Percentiles rank a stretch among this genome's conserved stretches.
Conservation (phyloP, 2,329 filamentous ascomycete species). For the Elsinoe ampelina region DNA sequence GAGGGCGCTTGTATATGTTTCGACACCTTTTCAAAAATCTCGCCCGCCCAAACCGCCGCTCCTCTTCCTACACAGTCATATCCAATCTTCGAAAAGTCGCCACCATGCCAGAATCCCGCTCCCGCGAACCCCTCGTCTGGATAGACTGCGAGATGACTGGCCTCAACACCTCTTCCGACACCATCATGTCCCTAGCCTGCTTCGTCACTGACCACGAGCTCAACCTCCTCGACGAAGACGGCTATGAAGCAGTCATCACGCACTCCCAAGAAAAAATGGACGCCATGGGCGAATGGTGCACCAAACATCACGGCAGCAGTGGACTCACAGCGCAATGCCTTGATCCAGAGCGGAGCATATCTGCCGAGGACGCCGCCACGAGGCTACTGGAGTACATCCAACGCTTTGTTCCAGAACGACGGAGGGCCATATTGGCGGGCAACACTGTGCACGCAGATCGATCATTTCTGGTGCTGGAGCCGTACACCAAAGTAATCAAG, state of each 20-base stretch:
- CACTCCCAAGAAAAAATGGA: constrained; percentile 61
- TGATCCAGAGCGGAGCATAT: constrained; percentile 59
- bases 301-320: constrained; percentile 64
- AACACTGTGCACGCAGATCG: constrained; percentile 90
- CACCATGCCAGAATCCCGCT: constrained; percentile 38
- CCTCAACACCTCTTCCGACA: constrained; percentile 65
- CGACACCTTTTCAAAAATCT: neutral
- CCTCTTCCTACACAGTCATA: constrained; percentile 3
- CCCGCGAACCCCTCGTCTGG: constrained; percentile 66
- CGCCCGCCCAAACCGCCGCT: neutral
- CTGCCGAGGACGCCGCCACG: constrained; percentile 60
- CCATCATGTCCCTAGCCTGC: constrained; percentile 86
- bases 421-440: constrained; percentile 68
- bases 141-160: constrained; percentile 95
- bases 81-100: neutral
- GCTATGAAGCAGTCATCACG: constrained; percentile 74
- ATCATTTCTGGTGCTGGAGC: constrained; percentile 64
- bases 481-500: constrained; percentile 63
- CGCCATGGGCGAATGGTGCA: constrained; percentile 85
- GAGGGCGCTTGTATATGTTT: neutral
- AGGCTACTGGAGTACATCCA: constrained; percentile 71
- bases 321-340: constrained; percentile 72
- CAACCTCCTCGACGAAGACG: constrained; percentile 61
- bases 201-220: constrained; percentile 78
- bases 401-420: constrained; percentile 55